Evolutionary conservation across 1,284 basidiomycete species (phyloP).

Genomic region (Marasmius fiardii): DNA sequence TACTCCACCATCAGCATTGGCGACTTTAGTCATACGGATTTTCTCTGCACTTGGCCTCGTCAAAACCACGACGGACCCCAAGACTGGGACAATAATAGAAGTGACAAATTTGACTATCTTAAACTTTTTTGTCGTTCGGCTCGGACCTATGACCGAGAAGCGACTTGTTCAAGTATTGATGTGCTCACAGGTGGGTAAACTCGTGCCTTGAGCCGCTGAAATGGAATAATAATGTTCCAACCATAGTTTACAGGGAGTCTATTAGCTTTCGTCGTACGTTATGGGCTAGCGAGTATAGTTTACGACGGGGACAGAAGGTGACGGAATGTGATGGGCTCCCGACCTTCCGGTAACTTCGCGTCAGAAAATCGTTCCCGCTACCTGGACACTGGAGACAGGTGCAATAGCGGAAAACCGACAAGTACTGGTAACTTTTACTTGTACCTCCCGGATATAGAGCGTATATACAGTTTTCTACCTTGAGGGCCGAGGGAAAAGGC

Average conservation of each 20-base stretch:
- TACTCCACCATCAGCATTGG: constrained; percentile 50
- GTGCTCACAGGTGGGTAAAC: constrained; percentile 53
- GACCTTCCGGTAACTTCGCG: too few relatives aligned
- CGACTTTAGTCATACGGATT: constrained; percentile 51
- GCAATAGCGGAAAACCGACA: not conserved
- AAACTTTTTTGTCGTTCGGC: constrained; percentile 74
- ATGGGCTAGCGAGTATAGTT: constrained; percentile 82
- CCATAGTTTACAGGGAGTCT: constrained; percentile 65
- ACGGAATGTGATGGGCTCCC: constrained; percentile 4
- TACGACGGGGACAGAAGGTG: constrained; percentile 87
- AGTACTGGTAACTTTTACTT: not conserved
- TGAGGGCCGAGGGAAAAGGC: too few relatives aligned
- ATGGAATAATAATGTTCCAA: constrained; percentile 8
- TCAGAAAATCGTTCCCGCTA: too few relatives aligned
- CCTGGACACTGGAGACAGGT: not conserved
- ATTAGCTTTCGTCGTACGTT: constrained; percentile 80
- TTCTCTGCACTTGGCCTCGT: constrained; percentile 65
- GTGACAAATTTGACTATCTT: constrained; percentile 87
- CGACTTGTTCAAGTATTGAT: constrained; percentile 73
- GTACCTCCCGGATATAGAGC: not conserved
- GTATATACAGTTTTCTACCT: not conserved
- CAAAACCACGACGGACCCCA: constrained; percentile 56
- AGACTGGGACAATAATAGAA: constrained; percentile 56
- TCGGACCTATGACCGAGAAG: constrained; percentile 83
- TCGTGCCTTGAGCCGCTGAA: not conserved